phyloP scores from a whole-genome alignment of 805 yeast genomes.

The Saturnispora gosingensis region DNA sequence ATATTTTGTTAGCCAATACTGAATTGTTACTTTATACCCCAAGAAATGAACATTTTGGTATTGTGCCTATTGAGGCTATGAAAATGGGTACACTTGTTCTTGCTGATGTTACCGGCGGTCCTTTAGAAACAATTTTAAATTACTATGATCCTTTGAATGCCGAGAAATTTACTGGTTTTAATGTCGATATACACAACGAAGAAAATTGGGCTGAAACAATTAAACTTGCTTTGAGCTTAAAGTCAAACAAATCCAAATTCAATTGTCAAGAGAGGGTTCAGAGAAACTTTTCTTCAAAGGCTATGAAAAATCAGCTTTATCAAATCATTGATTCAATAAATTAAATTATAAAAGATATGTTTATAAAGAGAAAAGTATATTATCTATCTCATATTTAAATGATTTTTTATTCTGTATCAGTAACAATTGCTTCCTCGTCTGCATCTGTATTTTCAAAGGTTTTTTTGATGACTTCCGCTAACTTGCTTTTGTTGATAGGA shows the following conservation, averaged over 20 bases:
- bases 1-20: slow-evolving; percentile 46
- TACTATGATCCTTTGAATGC: slow-evolving; percentile 10
- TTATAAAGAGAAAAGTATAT: not conserved
- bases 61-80: slow-evolving; percentile 96
- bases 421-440: slow-evolving; percentile 27
- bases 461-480: slow-evolving; percentile 24
- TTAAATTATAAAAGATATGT: not conserved
- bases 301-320: slow-evolving; percentile 29
- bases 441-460: slow-evolving; percentile 10
- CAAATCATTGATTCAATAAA: slow-evolving; percentile 10
- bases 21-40: slow-evolving; percentile 79
- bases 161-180: slow-evolving; percentile 46
- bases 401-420: slow-evolving; percentile 23
- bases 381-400: not conserved
- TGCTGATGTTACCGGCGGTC: slow-evolving; percentile 89
- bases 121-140: slow-evolving; percentile 63
- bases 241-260: slow-evolving; percentile 10
- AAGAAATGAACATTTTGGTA: slow-evolving; percentile 88
- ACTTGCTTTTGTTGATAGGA: slow-evolving; percentile 40
- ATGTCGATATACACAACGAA: slow-evolving; percentile 35
- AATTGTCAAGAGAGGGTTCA: slow-evolving; percentile 30
- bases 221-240: slow-evolving; percentile 26
- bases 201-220: slow-evolving; percentile 48
- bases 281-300: slow-evolving; percentile 34
- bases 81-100: slow-evolving; percentile 70